phyloP scores from a whole-genome alignment of 108 stramenopile genomes.

The Schizochytrium sp. region DNA sequence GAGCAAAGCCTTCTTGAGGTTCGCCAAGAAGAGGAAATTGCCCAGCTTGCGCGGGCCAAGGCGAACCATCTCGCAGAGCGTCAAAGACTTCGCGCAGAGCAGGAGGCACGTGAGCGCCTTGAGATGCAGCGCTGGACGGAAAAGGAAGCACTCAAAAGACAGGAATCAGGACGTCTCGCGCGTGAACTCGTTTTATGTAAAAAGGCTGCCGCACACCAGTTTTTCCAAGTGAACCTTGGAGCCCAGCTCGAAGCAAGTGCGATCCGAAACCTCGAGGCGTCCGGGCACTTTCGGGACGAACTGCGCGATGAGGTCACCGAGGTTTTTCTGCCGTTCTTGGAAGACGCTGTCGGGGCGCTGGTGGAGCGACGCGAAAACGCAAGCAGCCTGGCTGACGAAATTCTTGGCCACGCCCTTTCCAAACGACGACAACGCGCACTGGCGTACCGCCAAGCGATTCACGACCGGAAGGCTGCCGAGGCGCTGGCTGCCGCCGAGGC shows the following conservation, averaged over 20 bases:
- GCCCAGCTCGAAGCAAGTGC: not conserved
- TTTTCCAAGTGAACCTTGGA: not conserved
- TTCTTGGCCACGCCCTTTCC: conserved; percentile 22
- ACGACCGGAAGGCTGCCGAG: conserved; percentile 12
- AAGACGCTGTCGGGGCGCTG: not conserved
- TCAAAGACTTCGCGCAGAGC: conserved; percentile 8
- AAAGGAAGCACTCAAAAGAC: conserved; percentile 17
- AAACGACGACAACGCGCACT: not conserved
- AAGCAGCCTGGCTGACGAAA: not conserved
- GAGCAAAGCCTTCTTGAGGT: conserved; percentile 54
- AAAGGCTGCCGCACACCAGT: conserved; percentile 1
- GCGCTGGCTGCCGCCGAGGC: conserved; percentile 9
- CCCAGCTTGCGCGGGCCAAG: conserved; percentile 15
- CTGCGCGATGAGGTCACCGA: not conserved
- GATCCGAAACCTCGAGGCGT: not conserved
- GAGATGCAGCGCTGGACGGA: conserved; percentile 14
- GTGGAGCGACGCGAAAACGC: not conserved
- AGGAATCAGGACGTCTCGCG: not conserved
- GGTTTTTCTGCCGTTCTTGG: not conserved
- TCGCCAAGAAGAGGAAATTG: conserved; percentile 40
- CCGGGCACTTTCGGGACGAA: not conserved
- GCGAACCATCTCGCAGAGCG: not conserved
- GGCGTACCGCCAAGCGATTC: conserved; percentile 15
- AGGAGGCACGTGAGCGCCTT: conserved; percentile 22
- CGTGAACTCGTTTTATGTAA: conserved; percentile 31